Base-by-base conservation (phyloP, 2,329 filamentous ascomycete genomes). In the Penicillium sp. region DNA sequence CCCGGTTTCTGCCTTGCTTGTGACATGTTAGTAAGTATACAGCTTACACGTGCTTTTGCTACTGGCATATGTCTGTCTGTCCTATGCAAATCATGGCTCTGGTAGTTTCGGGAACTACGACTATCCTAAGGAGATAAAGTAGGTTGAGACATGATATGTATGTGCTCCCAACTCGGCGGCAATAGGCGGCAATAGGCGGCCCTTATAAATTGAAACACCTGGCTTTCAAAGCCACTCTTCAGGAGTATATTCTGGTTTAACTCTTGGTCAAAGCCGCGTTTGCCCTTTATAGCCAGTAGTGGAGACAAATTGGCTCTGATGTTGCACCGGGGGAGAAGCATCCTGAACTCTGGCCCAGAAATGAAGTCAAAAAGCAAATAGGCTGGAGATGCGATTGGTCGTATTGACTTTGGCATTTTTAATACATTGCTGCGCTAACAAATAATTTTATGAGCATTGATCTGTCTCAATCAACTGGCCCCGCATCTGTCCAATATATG, bases 251-350 rank as follows among this genome's bases (percentile, higher is more conserved):
- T 31, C 12, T 41, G 10, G 19, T 1, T 9, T 10, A 33, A 37
- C 26, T 31, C 16, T 22, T 25, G 5, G 12, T 44, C 26, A n/a
- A n/a, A 28, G 10, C 7, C 9, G 37, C 14, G 9, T 31, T 50
- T 55, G 3, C 28, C 36, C 33, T 31, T 48, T 12, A 26, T 12
- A 35, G 40, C 36, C 38, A 40, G 45, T 56, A 16, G 19, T 46
- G 36, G 28, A 44, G 50, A 48, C 33, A 12, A 12, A n/a, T 31
- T 55, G 17, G n/a, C 54, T 47, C 55, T 54, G 48, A 53, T 50
- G 56, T 63, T 59, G 57, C 56, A 63, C 63, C 41, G 26, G 43
- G 26, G 28, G 25, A 43, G 45, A 58, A 52, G 45, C 46, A 53
- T 16, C 49, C 17, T 49, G 36, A 46, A 49, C 53, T 55, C 40